Evolutionary conservation across 2,329 filamentous ascomycete species (phyloP).

Genomic region (Trichoderma koningiopsis): DNA sequence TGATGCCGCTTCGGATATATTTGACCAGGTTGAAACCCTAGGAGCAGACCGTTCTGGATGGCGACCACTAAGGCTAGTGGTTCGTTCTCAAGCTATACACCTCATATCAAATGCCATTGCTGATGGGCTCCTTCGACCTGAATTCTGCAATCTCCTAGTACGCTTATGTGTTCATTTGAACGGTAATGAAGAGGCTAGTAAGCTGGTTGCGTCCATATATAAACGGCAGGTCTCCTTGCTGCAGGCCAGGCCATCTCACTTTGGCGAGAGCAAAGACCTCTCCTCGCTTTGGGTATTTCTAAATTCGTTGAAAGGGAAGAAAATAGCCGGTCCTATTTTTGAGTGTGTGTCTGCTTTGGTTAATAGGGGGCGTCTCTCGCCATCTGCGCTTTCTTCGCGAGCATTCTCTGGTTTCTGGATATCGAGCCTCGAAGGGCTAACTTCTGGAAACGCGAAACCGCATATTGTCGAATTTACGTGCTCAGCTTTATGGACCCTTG

Average conservation of each 20-base stretch:
- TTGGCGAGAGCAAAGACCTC: slow-evolving; percentile 29
- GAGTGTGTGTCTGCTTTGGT: slow-evolving; percentile 33
- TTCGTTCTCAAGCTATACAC: slow-evolving; percentile 38
- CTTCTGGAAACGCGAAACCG: slow-evolving; percentile 29
- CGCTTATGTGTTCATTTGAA: slow-evolving; percentile 36
- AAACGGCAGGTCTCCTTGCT: slow-evolving; percentile 28
- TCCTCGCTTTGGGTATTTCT: slow-evolving; percentile 33
- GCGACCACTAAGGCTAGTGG: slow-evolving; percentile 39
- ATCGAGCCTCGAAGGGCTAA: slow-evolving; percentile 32
- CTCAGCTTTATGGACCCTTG: slow-evolving; percentile 32
- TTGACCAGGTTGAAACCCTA: slow-evolving; percentile 40
- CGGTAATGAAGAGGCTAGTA: slow-evolving; percentile 36
- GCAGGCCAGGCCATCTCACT: slow-evolving; percentile 24
- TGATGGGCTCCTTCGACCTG: slow-evolving; percentile 37
- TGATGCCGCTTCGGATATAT: slow-evolving; percentile 37
- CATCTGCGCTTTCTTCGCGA: slow-evolving; percentile 33
- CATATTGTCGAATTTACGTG: slow-evolving; percentile 33
- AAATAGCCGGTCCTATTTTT: slow-evolving; percentile 28
- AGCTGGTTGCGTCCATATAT: slow-evolving; percentile 31
- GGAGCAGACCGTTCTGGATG: slow-evolving; percentile 37
- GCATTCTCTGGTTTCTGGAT: slow-evolving; percentile 35
- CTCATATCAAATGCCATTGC: slow-evolving; percentile 36
- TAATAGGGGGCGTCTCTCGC: slow-evolving; percentile 29
- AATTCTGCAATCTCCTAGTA: slow-evolving; percentile 35
- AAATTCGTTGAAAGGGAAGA: slow-evolving; percentile 22